Conservation (phyloP, 2,329 filamentous ascomycete species). For the Zasmidium angulare region DNA sequence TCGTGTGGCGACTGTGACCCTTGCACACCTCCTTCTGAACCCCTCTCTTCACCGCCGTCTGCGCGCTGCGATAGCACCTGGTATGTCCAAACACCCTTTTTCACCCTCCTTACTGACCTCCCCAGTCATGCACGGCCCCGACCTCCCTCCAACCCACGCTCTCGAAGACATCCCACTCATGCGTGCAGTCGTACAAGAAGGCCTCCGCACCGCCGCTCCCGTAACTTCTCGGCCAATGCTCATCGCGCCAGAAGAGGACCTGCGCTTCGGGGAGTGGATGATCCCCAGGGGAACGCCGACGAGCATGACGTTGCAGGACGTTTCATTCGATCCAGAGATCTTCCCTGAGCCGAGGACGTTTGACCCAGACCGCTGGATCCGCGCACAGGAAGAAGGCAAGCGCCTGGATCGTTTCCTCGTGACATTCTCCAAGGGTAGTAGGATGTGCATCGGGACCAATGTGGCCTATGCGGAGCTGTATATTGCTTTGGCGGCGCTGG, state of each 20-base stretch:
- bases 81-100: no score
- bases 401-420: conserved; percentile 9
- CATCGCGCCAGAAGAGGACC: conserved; percentile 22
- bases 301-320: conserved; percentile 27
- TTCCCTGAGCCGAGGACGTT: conserved; percentile 32
- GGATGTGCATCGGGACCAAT: conserved; percentile 13
- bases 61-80: conserved; percentile 3
- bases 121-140: neutral
- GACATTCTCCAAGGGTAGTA: conserved; percentile 10
- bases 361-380: conserved; percentile 21
- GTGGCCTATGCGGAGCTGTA: conserved; percentile 9
- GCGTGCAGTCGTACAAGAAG: conserved; percentile 22
- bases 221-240: conserved; percentile 21
- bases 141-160: neutral
- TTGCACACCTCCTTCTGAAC: conserved; percentile 3
- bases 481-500: conserved; percentile 5
- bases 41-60: neutral
- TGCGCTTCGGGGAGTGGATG: conserved; percentile 7
- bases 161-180: conserved; percentile 22
- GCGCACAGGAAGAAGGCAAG: conserved; percentile 3
- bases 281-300: conserved; percentile 16
- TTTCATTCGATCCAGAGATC: conserved; percentile 32
- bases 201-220: conserved; percentile 23
- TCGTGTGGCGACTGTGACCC: neutral
- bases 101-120: no score